Base-by-base conservation (phyloP, 2,329 filamentous ascomycete genomes). In the Lachnellula arida region DNA sequence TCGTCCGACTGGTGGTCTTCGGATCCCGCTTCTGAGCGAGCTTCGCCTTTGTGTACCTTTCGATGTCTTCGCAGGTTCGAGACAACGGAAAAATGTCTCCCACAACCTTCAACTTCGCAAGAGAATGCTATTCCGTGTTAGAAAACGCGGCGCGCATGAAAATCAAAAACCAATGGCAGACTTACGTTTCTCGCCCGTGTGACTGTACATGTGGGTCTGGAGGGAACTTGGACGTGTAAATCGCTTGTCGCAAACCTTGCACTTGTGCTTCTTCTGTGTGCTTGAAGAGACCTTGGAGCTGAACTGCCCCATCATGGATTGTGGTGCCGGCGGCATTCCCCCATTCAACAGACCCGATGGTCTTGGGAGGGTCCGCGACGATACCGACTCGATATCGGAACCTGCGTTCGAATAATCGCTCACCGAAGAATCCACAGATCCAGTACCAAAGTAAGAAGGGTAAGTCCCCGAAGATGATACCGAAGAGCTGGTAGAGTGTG, bases 221-320 rank as follows among this genome's bases (percentile, higher is more conserved):
- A 97, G 74, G 14, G 93, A 97, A 70, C 91, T 96, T 1, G 93
- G 93, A 53, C 93, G 84, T 2, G 93, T 97, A 73, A 97, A 97
- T 44, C 93, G 86, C 81, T 97, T 97, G 74, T 97, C 93, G 78
- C 93, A 97, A 58, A 97, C 89, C 76, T 96, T 97, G 82, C 93
- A 97, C 79, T 97, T 97, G 78, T 97, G 94, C 80, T 97, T 97
- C 85, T 97, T 97, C 71, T 97, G 91, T 9, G 93, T 94, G 75
- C 91, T 96, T 17, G 90, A 92, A 0, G 91, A 92, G 51, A 97
- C 87, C 75, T 97, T 97, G 61, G 93, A 97, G 75, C 90, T 97
- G 76, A 97, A 97, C 68, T 96, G 92, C 51, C 91, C 86, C 94
- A 99, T 99, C 91, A 99, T 97, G 0, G 92, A 95, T 70, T 95